A percentile compares a stretch with the other conserved stretches of the same genome.
These are phyloP conservation scores for Boletus huronensis DNA, from an alignment of 768 basidiomycete species.

Conservation along the genomic window DNA sequence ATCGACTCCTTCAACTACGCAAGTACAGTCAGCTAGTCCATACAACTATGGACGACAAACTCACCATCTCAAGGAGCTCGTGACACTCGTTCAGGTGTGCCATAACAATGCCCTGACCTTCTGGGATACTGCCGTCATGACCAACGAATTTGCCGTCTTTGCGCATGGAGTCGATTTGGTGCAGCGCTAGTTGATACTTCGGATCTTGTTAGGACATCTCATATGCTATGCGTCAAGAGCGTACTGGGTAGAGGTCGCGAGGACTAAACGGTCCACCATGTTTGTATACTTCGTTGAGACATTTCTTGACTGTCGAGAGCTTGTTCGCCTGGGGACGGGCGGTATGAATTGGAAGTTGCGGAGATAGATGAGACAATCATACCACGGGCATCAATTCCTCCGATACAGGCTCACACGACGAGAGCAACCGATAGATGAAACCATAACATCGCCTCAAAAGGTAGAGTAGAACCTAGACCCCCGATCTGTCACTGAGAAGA, in stretches of 20 bases:
- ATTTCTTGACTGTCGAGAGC: slow-evolving; percentile 93
- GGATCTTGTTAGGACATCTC: slow-evolving; percentile 2
- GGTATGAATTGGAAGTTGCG: background rate
- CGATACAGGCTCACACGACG: slow-evolving; percentile 94
- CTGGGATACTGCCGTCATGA: slow-evolving; percentile 83
- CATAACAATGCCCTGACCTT: slow-evolving; percentile 95
- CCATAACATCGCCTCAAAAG: slow-evolving; percentile 94
- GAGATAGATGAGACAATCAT: slow-evolving; percentile 23
- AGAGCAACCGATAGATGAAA: slow-evolving; percentile 88
- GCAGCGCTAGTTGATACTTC: slow-evolving; percentile 89
- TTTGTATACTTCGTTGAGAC: slow-evolving; percentile 92
- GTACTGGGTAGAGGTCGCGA: slow-evolving; percentile 88
- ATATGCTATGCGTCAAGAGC: slow-evolving; percentile 27
- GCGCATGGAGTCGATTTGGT: slow-evolving; percentile 92
- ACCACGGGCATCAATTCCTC: slow-evolving; percentile 98
- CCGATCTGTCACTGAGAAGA: background rate
- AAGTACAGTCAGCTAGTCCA: background rate
- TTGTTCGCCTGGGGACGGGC: slow-evolving; percentile 77
- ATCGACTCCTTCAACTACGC: slow-evolving; percentile 72
- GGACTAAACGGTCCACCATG: slow-evolving; percentile 92
- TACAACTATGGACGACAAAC: slow-evolving; percentile 14
- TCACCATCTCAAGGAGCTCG: slow-evolving; percentile 90
- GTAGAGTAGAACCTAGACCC: slow-evolving; percentile 79
- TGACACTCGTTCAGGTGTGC: slow-evolving; percentile 96
- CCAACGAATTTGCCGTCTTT: slow-evolving; percentile 93